Evolutionary conservation across 169 alveolate genomes (phyloP), one percentile per base, ranked within the genome.

Genomic region (Cryptosporidium viatorum): DNA sequence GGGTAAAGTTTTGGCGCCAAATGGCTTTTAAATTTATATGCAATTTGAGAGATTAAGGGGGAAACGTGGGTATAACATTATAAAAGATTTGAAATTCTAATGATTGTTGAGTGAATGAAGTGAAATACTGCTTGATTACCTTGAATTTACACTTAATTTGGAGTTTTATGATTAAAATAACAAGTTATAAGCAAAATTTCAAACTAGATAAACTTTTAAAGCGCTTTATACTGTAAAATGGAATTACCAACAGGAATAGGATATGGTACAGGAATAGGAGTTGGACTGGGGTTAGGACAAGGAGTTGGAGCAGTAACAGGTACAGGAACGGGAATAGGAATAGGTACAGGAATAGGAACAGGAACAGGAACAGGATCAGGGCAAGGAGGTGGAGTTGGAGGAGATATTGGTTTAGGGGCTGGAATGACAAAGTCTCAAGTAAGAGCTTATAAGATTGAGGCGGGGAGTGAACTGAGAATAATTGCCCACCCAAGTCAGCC

Each of bases 401-500:
- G 37, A 18, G 33, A 59, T 59, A 5, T 9, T 16, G 69, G 33
- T 12, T 5, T 33, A 52, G 67, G 67, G 16, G 14, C 37, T 23
- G 67, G 67, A 26, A 37, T 60, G 29, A 12, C 89, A 62, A 80
- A 80, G 35, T 80, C 89, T 18, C 89, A 80, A 62, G 67, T 80
- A 6, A 80, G 89, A 48, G 89, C 89, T 39, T 80, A 80, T 31
- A 80, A 80, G 45, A 80, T 80, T 26, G 89, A 80, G 43, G 89
- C 89, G 3, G 89, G 89, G 33, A 80, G 65, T 23, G 89, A 80
- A 26, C 51, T 80, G 10, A 69, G 89, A 59, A 80, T 80, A 59
- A 80, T 80, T 45, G 89, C 89, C 21, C 80, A 80, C 33, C 75
- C 62, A 6, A 80, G 9, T 23, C 89, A 80, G n/a, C 50, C 89